These are phyloP conservation scores for Hagleromyces aurorensis DNA, from an alignment of 805 yeast genomes.

Conservation along the genomic window DNA sequence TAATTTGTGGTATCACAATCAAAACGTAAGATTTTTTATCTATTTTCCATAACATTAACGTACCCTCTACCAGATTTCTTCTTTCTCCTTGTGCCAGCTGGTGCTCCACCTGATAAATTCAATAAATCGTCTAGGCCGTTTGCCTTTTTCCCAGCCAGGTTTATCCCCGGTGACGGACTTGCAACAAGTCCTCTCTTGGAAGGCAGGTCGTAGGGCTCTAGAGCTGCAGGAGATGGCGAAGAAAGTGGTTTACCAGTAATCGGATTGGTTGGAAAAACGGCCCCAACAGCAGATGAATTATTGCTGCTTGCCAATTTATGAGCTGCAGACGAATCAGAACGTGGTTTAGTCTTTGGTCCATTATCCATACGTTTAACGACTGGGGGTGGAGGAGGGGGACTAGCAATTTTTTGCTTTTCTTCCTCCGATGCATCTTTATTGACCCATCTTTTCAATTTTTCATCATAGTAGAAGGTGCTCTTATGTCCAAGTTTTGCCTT, in stretches of 20 bases:
- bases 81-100: slow-evolving; percentile 31
- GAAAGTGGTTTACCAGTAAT: slow-evolving; percentile 29
- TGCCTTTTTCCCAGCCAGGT: slow-evolving; percentile 28
- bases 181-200: slow-evolving; percentile 8
- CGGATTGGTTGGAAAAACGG: slow-evolving; percentile 30
- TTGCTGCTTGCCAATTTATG: slow-evolving; percentile 23
- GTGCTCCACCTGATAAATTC: slow-evolving; percentile 29
- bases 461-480: slow-evolving; percentile 65
- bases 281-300: slow-evolving; percentile 19
- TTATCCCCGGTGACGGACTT: slow-evolving; percentile 18
- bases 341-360: slow-evolving; percentile 31
- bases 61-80: slow-evolving; percentile 49
- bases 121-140: slow-evolving; percentile 43
- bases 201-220: slow-evolving; percentile 3
- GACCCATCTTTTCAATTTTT: slow-evolving; percentile 80
- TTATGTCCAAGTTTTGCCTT: slow-evolving; percentile 83
- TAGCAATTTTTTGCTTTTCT: slow-evolving; percentile 46
- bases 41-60: slow-evolving; percentile 52
- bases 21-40: slow-evolving; percentile 5
- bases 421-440: slow-evolving; percentile 59
- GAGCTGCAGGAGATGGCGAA: slow-evolving; percentile 3
- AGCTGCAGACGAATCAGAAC: slow-evolving; percentile 23
- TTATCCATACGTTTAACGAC: slow-evolving; percentile 33
- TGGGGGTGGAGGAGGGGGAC: slow-evolving; percentile 63
- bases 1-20: too few species aligned